Evolutionary conservation across 352 stramenopile species (phyloP).

Genomic region (Phytophthora hibernalis): DNA sequence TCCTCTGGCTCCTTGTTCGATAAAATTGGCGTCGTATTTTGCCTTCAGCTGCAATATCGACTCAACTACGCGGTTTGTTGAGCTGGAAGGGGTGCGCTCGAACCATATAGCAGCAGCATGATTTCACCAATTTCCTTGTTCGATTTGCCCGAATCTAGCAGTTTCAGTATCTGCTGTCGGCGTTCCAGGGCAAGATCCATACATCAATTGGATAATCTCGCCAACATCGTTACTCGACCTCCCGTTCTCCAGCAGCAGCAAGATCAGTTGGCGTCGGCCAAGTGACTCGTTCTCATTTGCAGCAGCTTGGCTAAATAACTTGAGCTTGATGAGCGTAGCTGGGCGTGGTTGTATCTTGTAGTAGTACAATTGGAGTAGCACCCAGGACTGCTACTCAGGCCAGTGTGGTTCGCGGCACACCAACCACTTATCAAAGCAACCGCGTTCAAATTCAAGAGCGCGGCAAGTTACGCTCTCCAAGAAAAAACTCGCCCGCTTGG

Average conservation of each 20-base stretch:
- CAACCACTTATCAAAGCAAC: not conserved
- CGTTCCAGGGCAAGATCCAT: constrained; percentile 4
- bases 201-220: not conserved
- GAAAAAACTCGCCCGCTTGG: not conserved
- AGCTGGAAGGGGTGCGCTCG: not conserved
- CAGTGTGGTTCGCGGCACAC: not conserved
- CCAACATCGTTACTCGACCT: not conserved
- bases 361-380: not conserved
- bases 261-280: constrained; percentile 13
- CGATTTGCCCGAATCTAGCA: not conserved
- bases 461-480: not conserved
- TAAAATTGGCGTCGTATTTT: not conserved
- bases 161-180: constrained; percentile 4
- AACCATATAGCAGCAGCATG: constrained; percentile 3
- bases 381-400: not conserved
- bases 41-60: no score
- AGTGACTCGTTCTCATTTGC: constrained; percentile 6
- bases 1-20: not conserved
- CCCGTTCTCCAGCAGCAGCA: not conserved
- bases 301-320: not conserved
- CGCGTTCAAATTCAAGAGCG: not conserved
- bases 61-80: not conserved
- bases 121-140: constrained; percentile 6
- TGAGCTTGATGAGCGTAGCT: not conserved
- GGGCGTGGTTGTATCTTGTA: not conserved